Evolutionary conservation across 2,329 filamentous ascomycete species (phyloP).

Genomic region (Fusarium ambrosium): DNA sequence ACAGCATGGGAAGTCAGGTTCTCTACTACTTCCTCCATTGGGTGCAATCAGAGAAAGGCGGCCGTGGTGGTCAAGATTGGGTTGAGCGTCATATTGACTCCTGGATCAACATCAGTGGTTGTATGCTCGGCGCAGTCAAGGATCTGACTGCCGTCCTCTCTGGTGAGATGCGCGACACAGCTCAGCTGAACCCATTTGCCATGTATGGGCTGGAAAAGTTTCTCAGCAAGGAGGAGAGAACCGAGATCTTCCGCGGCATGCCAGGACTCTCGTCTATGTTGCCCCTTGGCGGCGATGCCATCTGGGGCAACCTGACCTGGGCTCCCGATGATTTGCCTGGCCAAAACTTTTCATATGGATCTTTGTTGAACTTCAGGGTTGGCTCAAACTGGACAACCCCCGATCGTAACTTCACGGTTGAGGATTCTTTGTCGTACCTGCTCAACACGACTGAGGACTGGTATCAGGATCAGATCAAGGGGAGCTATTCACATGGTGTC

Average conservation of each 20-base stretch:
- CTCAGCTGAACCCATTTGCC: constrained; percentile 94
- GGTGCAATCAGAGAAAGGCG: constrained; percentile 84
- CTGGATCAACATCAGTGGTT: constrained; percentile 98
- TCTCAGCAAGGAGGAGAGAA: constrained; percentile 88
- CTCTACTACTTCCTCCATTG: constrained; percentile 85
- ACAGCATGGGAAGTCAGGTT: constrained; percentile 98
- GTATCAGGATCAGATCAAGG: constrained; percentile 81
- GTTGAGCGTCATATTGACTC: constrained; percentile 90
- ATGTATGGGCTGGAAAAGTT: constrained; percentile 98
- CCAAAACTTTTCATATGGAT: constrained; percentile 81
- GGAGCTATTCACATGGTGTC: constrained; percentile 89
- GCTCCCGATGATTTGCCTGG: constrained; percentile 88
- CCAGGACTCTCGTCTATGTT: constrained; percentile 97
- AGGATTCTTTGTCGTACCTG: constrained; percentile 82
- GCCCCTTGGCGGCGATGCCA: constrained; percentile 89
- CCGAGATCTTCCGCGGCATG: constrained; percentile 96
- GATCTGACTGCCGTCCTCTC: constrained; percentile 91
- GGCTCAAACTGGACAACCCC: constrained; percentile 74
- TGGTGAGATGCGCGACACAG: constrained; percentile 98
- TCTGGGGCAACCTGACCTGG: constrained; percentile 93
- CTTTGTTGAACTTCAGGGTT: constrained; percentile 85
- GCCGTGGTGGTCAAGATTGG: constrained; percentile 87
- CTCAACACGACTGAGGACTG: constrained; percentile 84
- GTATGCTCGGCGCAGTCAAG: constrained; percentile 96
- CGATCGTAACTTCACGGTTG: constrained; percentile 83